These are phyloP conservation scores for Diaporthe amygdali DNA, from an alignment of 2,329 filamentous ascomycete species.

Conservation along the genomic window DNA sequence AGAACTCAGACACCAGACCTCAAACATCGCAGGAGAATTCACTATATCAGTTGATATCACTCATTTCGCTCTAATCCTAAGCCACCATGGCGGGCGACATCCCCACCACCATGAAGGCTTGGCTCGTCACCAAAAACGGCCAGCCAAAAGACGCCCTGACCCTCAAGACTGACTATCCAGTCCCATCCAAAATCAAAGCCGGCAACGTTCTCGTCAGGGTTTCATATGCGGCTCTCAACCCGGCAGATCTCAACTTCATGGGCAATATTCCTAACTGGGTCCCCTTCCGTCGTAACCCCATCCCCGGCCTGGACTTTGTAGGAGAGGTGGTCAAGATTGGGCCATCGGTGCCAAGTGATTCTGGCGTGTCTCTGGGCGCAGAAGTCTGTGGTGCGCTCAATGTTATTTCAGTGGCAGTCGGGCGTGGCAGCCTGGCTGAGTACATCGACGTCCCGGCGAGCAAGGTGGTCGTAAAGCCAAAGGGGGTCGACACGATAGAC, in stretches of 20 bases:
- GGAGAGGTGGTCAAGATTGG: constrained; percentile 39
- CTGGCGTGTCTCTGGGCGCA: constrained; percentile 30
- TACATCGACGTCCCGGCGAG: constrained; percentile 39
- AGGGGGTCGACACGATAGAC: constrained; percentile 26
- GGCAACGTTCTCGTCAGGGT: constrained; percentile 37
- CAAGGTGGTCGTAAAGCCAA: constrained; percentile 35
- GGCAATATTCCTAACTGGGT: constrained; percentile 34
- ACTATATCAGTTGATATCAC: neutral
- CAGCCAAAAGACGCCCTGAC: constrained; percentile 31
- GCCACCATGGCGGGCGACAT: constrained; percentile 18
- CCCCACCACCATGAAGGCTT: constrained; percentile 36
- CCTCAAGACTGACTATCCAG: constrained; percentile 30
- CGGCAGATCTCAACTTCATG: constrained; percentile 41
- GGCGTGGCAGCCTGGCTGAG: constrained; percentile 40
- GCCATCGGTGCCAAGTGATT: constrained; percentile 20
- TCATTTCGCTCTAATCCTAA: neutral
- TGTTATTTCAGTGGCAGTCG: constrained; percentile 31
- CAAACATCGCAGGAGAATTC: neutral
- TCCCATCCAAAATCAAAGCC: constrained; percentile 23
- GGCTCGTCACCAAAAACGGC: constrained; percentile 34
- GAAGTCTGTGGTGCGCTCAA: constrained; percentile 38
- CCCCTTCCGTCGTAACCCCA: constrained; percentile 37
- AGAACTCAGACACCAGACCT: neutral
- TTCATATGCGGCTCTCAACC: constrained; percentile 42
- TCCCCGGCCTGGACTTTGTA: constrained; percentile 40